Percentiles rank a stretch among this genome's conserved stretches.
Evolutionary conservation across 2,329 filamentous ascomycete genomes (phyloP).

Genomic region (Xylariales sp.): DNA sequence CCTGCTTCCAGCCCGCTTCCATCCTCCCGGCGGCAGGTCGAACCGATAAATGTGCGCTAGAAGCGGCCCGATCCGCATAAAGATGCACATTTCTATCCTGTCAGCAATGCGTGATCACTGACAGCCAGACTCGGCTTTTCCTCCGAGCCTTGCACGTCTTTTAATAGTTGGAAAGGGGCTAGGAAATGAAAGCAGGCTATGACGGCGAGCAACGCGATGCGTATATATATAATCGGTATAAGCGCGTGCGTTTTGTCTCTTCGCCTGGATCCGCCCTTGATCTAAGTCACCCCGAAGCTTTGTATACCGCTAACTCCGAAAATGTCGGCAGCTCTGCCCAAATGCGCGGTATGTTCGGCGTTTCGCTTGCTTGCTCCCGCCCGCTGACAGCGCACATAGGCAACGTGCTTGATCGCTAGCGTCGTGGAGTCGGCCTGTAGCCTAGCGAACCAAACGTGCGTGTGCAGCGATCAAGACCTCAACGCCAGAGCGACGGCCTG

Average conservation of each 20-base stretch:
- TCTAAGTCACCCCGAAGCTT: not conserved
- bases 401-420: slow-evolving; percentile 23
- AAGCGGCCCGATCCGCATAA: too few relatives aligned
- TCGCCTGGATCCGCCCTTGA: not conserved
- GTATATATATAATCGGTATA: not conserved
- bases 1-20: too few relatives aligned
- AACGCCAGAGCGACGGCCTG: slow-evolving; percentile 43
- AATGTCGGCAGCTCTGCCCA: slow-evolving; percentile 16
- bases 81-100: too few relatives aligned
- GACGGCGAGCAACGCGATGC: not conserved
- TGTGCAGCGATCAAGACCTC: slow-evolving; percentile 43
- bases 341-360: slow-evolving; percentile 12
- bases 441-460: slow-evolving; percentile 40
- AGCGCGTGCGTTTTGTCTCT: not conserved
- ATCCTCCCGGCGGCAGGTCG: too few relatives aligned
- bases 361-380: too few relatives aligned
- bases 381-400: slow-evolving; percentile 7
- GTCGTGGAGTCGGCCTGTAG: slow-evolving; percentile 35
- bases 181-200: not conserved
- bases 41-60: too few relatives aligned
- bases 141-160: not conserved
- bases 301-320: not conserved
- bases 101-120: too few relatives aligned
- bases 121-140: not conserved
- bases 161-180: not conserved